phyloP scores from a whole-genome alignment of 805 yeast genomes.

The Candida odintsovae region DNA sequence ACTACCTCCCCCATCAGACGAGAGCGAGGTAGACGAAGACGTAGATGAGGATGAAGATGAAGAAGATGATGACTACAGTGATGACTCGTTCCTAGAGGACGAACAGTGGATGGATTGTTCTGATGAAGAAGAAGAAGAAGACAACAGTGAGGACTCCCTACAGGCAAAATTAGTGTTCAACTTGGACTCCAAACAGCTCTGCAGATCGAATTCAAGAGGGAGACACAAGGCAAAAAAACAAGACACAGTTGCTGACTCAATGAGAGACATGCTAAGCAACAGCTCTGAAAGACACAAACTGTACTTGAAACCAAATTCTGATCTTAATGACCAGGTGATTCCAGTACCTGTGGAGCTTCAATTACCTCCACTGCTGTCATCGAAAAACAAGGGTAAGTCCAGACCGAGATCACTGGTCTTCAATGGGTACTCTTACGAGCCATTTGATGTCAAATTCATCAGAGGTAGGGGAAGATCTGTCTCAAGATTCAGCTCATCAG shows the following conservation, averaged over 20 bases:
- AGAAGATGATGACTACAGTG: background rate
- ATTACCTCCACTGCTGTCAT: slow-evolving; percentile 33
- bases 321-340: slow-evolving; percentile 26
- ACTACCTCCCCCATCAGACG: slow-evolving; percentile 10
- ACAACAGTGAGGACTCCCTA: slow-evolving; percentile 2
- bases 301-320: slow-evolving; percentile 30
- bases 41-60: background rate
- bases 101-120: slow-evolving; percentile 1
- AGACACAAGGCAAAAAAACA: slow-evolving; percentile 1
- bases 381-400: slow-evolving; percentile 23
- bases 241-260: slow-evolving; percentile 15
- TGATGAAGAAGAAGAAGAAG: slow-evolving; percentile 12
- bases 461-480: background rate
- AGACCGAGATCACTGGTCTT: slow-evolving; percentile 28
- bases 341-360: slow-evolving; percentile 33
- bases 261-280: slow-evolving; percentile 13
- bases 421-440: slow-evolving; percentile 32
- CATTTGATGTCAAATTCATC: slow-evolving; percentile 13
- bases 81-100: background rate
- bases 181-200: slow-evolving; percentile 5
- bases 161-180: slow-evolving; percentile 10
- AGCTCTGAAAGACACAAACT: slow-evolving; percentile 21
- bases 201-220: slow-evolving; percentile 1
- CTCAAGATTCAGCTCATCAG: background rate
- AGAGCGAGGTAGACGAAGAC: background rate